A percentile compares a stretch with the other conserved stretches of the same genome.
Evolutionary conservation across 345 rosid genomes (phyloP).

Genomic region (Bruguiera parviflora): DNA sequence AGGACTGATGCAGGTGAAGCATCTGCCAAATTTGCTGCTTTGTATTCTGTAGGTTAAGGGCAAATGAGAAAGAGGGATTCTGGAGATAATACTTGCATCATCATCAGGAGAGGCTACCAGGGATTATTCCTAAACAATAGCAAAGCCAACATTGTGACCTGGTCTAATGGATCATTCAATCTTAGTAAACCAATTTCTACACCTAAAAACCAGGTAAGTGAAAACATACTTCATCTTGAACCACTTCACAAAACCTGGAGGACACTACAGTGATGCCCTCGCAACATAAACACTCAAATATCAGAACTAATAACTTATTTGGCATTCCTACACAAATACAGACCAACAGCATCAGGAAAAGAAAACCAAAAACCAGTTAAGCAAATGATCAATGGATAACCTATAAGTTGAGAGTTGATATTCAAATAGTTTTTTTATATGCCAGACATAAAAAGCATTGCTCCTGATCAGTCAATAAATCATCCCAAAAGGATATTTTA

Average conservation of each 20-base stretch:
- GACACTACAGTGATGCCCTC: too few species aligned
- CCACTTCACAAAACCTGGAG: too few species aligned
- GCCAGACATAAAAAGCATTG: neutral
- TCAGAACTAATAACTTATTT: too few species aligned
- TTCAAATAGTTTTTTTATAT: neutral
- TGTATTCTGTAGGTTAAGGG: slow-evolving; percentile 61
- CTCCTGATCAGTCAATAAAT: neutral
- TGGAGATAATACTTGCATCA: neutral
- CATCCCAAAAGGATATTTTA: slow-evolving; percentile 72
- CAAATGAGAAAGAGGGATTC: neutral
- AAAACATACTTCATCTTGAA: too few species aligned
- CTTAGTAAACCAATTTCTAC: neutral
- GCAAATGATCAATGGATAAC: too few species aligned
- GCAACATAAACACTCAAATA: too few species aligned
- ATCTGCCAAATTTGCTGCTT: slow-evolving; percentile 92
- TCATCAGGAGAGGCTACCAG: too few species aligned
- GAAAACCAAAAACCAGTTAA: too few species aligned
- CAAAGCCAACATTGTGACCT: neutral
- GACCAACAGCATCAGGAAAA: too few species aligned
- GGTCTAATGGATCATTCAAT: neutral
- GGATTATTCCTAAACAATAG: neutral
- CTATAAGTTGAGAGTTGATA: neutral
- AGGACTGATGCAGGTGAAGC: slow-evolving; percentile 79
- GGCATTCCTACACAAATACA: too few species aligned
- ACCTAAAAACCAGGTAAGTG: too few species aligned